phyloP scores from a whole-genome alignment of 2,329 filamentous ascomycete genomes.

The Xylariaceae sp. region DNA sequence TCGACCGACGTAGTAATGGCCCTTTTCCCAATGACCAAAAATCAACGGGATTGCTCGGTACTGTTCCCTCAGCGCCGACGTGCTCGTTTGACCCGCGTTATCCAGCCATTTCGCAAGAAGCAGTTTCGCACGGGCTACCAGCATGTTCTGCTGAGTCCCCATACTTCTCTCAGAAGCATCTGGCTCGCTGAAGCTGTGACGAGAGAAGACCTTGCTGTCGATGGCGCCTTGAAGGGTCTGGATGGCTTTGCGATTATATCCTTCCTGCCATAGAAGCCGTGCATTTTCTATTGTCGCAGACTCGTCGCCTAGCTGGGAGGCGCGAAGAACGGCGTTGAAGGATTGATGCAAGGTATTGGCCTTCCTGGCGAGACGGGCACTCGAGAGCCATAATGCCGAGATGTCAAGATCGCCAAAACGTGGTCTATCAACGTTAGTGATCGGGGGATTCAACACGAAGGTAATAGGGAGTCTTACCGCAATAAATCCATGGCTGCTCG shows the following conservation, averaged over 20 bases:
- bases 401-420: conserved; percentile 67
- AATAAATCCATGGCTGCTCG: conserved; percentile 81
- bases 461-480: conserved; percentile 44
- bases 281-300: conserved; percentile 93
- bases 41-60: conserved; percentile 78
- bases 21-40: conserved; percentile 79
- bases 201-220: conserved; percentile 68
- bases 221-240: conserved; percentile 86
- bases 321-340: conserved; percentile 89
- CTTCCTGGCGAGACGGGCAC: conserved; percentile 80
- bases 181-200: conserved; percentile 34
- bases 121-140: conserved; percentile 75
- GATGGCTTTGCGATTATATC: conserved; percentile 90
- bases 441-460: neutral
- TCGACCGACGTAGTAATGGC: conserved; percentile 92
- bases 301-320: conserved; percentile 75
- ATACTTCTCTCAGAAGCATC: conserved; percentile 38
- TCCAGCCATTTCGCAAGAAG: conserved; percentile 96
- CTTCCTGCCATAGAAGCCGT: conserved; percentile 86
- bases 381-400: conserved; percentile 79
- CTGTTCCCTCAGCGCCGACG: conserved; percentile 68
- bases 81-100: conserved; percentile 86
- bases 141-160: conserved; percentile 50
- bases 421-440: conserved; percentile 39
- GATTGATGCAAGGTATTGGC: conserved; percentile 77